Evolutionary conservation across 177 flowering plant genomes (phyloP).

Genomic region (Tripterygium wilfordii): DNA sequence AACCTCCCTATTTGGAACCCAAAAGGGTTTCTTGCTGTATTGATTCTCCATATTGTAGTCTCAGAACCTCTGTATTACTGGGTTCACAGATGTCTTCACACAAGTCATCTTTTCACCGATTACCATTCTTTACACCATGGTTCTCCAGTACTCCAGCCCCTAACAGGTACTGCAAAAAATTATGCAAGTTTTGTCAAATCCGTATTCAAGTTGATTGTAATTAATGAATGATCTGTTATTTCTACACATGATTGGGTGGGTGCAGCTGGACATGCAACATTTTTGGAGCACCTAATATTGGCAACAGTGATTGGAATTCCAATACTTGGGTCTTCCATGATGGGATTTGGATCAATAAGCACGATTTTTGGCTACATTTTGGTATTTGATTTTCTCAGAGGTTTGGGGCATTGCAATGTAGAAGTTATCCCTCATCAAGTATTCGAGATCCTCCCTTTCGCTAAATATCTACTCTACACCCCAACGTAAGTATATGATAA

Average conservation of each 20-base stretch:
- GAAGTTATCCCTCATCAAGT: slow-evolving; percentile 54
- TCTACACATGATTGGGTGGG: too few relatives aligned
- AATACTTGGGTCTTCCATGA: slow-evolving; percentile 34
- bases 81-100: slow-evolving; percentile 51
- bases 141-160: slow-evolving; percentile 57
- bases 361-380: slow-evolving; percentile 47
- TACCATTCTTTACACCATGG: slow-evolving; percentile 85
- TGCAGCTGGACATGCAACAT: slow-evolving; percentile 29
- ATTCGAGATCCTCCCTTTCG: slow-evolving; percentile 51
- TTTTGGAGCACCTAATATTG: slow-evolving; percentile 63
- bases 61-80: slow-evolving; percentile 82
- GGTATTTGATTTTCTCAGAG: slow-evolving; percentile 68
- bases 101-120: slow-evolving; percentile 30
- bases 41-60: slow-evolving; percentile 54
- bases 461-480: slow-evolving; percentile 61
- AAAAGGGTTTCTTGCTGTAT: slow-evolving; percentile 36
- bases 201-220: background rate
- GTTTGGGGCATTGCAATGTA: slow-evolving; percentile 68
- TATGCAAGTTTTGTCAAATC: slow-evolving; percentile 5
- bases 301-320: slow-evolving; percentile 49
- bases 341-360: slow-evolving; percentile 57
- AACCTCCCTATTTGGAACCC: slow-evolving; percentile 53
- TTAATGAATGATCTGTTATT: background rate
- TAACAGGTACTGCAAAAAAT: too few relatives aligned
- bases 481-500: slow-evolving; percentile 74